Conservation (phyloP, 139 green algal species). For the Coelastrella sp. region DNA sequence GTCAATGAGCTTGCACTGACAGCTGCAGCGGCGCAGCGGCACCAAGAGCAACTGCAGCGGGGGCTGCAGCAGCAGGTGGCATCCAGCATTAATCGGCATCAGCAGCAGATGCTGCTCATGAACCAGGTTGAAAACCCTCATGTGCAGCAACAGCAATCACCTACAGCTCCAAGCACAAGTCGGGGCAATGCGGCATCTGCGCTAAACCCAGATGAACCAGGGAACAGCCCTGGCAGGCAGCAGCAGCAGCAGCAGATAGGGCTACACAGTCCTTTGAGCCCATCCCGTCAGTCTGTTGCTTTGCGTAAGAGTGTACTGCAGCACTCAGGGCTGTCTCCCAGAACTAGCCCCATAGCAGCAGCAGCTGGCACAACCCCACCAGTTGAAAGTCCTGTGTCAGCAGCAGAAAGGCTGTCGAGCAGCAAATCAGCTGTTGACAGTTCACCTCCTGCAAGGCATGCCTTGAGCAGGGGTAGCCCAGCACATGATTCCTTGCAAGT, state of each 20-base stretch:
- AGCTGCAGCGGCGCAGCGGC: neutral
- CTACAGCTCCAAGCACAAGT: neutral
- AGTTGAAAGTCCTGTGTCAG: neutral
- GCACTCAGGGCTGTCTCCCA: neutral
- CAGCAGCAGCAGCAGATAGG: constrained; percentile 4
- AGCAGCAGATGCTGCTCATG: neutral
- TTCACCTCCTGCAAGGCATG: too few species aligned
- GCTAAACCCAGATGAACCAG: neutral
- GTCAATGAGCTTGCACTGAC: neutral
- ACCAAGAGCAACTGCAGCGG: neutral
- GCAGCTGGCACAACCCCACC: neutral
- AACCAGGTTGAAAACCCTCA: neutral
- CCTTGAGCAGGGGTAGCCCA: too few species aligned
- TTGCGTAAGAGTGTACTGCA: neutral
- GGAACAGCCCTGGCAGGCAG: neutral
- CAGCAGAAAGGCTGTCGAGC: neutral
- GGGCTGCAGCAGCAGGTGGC: constrained; percentile 9
- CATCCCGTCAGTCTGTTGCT: neutral
- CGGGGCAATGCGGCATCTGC: neutral
- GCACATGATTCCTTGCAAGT: too few species aligned
- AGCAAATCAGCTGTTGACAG: neutral
- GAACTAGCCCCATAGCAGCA: neutral
- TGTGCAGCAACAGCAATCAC: neutral
- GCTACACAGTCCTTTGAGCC: neutral
- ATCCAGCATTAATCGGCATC: neutral